Evolutionary conservation across 2,329 filamentous ascomycete species (phyloP).

Genomic region (Sclerotinia trifoliorum): DNA sequence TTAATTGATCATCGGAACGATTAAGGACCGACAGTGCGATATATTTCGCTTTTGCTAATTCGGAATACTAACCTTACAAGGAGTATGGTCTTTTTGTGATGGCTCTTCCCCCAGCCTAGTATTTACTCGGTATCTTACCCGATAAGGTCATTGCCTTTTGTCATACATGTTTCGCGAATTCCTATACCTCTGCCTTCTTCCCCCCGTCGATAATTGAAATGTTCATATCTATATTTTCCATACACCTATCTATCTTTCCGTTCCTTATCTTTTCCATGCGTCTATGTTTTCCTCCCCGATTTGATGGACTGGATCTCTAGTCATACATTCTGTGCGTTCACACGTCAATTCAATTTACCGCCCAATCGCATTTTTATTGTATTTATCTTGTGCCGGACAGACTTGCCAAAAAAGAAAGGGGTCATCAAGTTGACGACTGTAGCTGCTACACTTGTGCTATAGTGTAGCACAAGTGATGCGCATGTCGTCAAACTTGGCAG

Average conservation of each 20-base stretch:
- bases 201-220: neutral
- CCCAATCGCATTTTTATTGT: neutral
- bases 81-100: too few relatives aligned
- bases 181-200: too few relatives aligned
- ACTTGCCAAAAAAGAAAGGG: conserved; percentile 4
- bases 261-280: neutral
- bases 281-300: neutral
- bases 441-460: too few relatives aligned
- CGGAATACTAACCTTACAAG: too few relatives aligned
- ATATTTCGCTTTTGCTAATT: too few relatives aligned
- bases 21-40: too few relatives aligned
- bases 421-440: neutral
- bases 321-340: neutral
- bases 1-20: too few relatives aligned
- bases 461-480: neutral
- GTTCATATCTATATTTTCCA: too few relatives aligned
- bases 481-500: neutral
- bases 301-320: neutral
- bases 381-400: neutral
- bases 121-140: neutral
- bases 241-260: too few relatives aligned
- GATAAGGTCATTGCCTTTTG: neutral
- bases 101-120: too few relatives aligned
- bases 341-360: neutral
- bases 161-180: too few relatives aligned